These are phyloP conservation scores for Pseudogymnoascus sp. DNA, from an alignment of 2,329 filamentous ascomycete genomes.

Conservation along the genomic window DNA sequence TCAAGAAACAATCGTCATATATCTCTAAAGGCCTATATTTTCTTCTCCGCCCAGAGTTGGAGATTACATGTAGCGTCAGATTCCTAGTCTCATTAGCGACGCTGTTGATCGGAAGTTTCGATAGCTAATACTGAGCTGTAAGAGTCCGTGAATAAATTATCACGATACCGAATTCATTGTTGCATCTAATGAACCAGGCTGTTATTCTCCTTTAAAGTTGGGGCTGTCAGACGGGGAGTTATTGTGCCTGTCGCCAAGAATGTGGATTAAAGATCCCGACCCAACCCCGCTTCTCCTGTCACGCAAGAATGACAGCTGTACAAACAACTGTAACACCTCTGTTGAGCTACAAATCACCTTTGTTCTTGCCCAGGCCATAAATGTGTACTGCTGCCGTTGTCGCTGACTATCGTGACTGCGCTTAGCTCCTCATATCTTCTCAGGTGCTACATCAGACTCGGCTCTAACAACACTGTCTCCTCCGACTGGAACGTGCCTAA, in stretches of 20 bases:
- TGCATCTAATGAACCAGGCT: background rate
- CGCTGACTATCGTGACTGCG: background rate
- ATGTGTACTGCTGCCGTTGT: background rate
- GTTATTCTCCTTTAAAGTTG: background rate
- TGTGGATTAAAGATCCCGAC: background rate
- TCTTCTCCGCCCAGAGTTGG: too few species aligned
- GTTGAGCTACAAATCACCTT: background rate
- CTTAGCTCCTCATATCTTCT: background rate
- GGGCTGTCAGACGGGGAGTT: constrained; percentile 1
- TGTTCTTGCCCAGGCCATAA: background rate
- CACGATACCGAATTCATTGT: background rate
- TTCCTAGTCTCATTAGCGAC: background rate
- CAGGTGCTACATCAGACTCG: background rate
- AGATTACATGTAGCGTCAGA: too few species aligned
- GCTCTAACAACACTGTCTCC: background rate
- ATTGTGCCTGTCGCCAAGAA: background rate
- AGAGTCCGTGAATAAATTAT: background rate
- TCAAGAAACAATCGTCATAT: too few species aligned
- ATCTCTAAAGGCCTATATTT: too few species aligned
- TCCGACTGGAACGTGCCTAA: background rate
- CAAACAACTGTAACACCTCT: background rate
- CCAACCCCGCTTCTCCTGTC: background rate
- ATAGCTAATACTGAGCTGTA: background rate
- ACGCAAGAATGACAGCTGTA: background rate
- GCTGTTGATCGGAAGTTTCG: background rate